A percentile compares a stretch with the other conserved stretches of the same genome.
phyloP scores from a whole-genome alignment of 169 alveolate species.

The Toxoplasma gondii region DNA sequence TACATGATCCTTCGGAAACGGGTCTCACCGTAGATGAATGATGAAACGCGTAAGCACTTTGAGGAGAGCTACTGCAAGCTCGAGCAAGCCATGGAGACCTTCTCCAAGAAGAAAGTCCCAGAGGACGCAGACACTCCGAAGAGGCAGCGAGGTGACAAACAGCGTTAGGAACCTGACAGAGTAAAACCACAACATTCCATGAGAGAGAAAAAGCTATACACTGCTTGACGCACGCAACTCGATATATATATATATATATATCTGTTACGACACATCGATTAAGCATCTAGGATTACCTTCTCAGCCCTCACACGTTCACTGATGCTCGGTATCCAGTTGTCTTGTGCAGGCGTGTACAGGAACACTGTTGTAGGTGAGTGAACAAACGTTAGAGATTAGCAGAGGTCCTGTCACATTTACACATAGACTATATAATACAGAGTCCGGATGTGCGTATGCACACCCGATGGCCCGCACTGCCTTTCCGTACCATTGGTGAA shows the following conservation, averaged over 20 bases:
- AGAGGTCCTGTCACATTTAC: too few relatives aligned
- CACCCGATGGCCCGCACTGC: too few relatives aligned
- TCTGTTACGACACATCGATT: neutral
- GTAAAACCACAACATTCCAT: neutral
- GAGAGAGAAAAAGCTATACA: neutral
- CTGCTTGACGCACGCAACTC: too few relatives aligned
- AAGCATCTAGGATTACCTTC: neutral
- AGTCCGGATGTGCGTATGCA: too few relatives aligned
- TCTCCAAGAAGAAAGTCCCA: conserved; percentile 51
- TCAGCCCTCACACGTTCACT: too few relatives aligned
- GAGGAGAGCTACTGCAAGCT: conserved; percentile 50
- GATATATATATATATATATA: neutral
- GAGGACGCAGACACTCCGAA: conserved; percentile 40
- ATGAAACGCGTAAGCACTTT: conserved; percentile 45
- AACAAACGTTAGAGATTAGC: too few relatives aligned
- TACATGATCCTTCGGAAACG: too few relatives aligned
- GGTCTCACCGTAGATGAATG: neutral
- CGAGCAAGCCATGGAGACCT: conserved; percentile 29
- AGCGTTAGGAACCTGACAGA: conserved; percentile 46
- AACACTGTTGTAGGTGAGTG: too few relatives aligned
- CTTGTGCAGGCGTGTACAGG: too few relatives aligned
- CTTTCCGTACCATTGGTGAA: conserved; percentile 68
- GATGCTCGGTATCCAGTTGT: too few relatives aligned
- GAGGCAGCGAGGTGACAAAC: conserved; percentile 54
- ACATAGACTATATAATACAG: too few relatives aligned